A percentile compares a stretch with the other conserved stretches of the same genome.
These are phyloP conservation scores for Rhodotorula sp. DNA, from an alignment of 1,284 basidiomycete species.

Conservation along the genomic window DNA sequence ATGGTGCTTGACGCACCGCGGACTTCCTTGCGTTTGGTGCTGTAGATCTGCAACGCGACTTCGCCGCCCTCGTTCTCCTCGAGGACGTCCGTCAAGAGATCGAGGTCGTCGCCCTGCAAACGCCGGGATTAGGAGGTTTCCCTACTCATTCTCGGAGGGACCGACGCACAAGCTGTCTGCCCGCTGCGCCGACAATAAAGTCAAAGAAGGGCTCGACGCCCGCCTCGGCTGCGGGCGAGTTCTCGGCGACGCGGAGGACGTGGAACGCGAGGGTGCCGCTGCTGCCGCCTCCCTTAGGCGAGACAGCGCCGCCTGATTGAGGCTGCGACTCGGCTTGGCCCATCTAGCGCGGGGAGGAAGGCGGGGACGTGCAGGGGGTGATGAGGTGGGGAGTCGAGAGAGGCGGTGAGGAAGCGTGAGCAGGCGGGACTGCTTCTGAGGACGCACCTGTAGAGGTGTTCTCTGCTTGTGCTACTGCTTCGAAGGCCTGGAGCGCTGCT, in stretches of 20 bases:
- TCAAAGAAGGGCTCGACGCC: constrained; percentile 95
- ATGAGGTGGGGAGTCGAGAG: neutral
- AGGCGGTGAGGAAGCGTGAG: neutral
- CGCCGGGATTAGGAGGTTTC: too few species aligned
- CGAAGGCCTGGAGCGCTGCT: too few species aligned
- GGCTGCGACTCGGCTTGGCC: constrained; percentile 39
- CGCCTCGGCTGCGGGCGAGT: constrained; percentile 42
- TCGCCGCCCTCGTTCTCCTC: constrained; percentile 80
- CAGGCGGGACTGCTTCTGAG: too few species aligned
- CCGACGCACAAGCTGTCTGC: constrained; percentile 50
- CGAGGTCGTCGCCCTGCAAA: constrained; percentile 56
- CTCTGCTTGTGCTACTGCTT: too few species aligned
- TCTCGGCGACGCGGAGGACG: constrained; percentile 41
- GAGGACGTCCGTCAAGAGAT: constrained; percentile 76
- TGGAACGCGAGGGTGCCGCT: constrained; percentile 34
- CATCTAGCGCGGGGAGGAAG: constrained; percentile 5
- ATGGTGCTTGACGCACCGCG: constrained; percentile 63
- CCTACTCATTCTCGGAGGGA: neutral
- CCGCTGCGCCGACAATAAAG: constrained; percentile 88
- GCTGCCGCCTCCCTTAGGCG: neutral
- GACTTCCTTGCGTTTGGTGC: constrained; percentile 78
- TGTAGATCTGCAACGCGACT: constrained; percentile 84
- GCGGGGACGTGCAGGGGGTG: neutral
- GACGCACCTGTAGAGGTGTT: too few species aligned
- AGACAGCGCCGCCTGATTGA: neutral